These are phyloP conservation scores for Agapanthus africanus DNA, from an alignment of 106 monocot species.

Conservation along the genomic window DNA sequence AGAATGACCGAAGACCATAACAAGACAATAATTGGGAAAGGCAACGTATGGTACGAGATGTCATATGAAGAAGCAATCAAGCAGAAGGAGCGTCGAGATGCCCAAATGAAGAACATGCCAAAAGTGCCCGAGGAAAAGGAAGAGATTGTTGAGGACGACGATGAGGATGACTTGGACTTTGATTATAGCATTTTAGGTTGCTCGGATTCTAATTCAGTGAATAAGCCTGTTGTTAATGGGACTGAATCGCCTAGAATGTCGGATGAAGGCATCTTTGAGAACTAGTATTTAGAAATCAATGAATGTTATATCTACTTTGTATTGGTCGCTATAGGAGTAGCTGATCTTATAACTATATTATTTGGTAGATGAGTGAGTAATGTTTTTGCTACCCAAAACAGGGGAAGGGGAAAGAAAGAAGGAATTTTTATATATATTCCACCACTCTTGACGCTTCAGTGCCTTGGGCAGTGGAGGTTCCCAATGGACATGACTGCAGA, in stretches of 20 bases:
- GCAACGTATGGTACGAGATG: constrained; percentile 84
- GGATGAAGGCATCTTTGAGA: constrained; percentile 68
- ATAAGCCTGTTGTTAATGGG: constrained; percentile 53
- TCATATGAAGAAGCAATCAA: constrained; percentile 77
- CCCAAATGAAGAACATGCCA: constrained; percentile 23
- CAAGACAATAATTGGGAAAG: constrained; percentile 55
- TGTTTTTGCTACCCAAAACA: too few relatives aligned
- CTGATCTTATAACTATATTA: too few relatives aligned
- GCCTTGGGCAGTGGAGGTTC: too few relatives aligned
- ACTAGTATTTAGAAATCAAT: too few relatives aligned
- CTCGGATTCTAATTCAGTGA: constrained; percentile 13
- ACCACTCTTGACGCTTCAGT: too few relatives aligned
- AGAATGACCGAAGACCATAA: constrained; percentile 61
- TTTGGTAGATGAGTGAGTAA: too few relatives aligned
- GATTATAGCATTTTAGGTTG: constrained; percentile 56
- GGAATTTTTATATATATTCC: too few relatives aligned
- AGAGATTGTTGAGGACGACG: constrained; percentile 11
- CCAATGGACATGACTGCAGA: too few relatives aligned
- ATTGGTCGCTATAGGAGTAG: too few relatives aligned
- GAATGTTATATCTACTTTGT: too few relatives aligned
- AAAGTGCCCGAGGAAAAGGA: constrained; percentile 17
- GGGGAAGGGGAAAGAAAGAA: too few relatives aligned
- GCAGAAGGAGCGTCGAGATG: constrained; percentile 37
- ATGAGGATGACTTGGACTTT: constrained; percentile 62
- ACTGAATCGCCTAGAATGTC: constrained; percentile 49